Base-by-base conservation (phyloP, 345 rosid species). In the Crucihimalaya himalaica region DNA sequence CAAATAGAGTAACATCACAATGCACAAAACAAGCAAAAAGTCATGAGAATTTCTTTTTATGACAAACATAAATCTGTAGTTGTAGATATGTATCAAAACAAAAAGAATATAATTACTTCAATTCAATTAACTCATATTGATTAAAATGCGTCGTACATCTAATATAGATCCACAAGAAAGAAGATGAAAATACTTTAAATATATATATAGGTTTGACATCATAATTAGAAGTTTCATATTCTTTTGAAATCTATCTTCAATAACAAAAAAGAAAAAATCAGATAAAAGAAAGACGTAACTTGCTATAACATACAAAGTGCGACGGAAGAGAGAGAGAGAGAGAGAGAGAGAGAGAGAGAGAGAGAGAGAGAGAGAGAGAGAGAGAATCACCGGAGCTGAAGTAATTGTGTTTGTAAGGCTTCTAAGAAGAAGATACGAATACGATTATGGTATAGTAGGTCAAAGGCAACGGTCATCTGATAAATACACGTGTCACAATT, bases 1-100 rank as follows among this genome's bases (percentile, higher is more conserved):
- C 37, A 34, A 10, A 34, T 11, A 56, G 31, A 73, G 70, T 63
- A 64, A 64, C 64, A 55, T 57, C 56, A 63, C 63, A 6, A 73
- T 54, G 35, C 65, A 64, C 29, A 32, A 55, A 73, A 29, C 70
- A 52, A 52, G 53, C 57, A 50, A 29, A 54, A 72, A 6, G 6
- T 6, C 13, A 27, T 35, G 28, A 21, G 3, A 15, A 11, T 46
- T 64, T 21, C 64, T 29, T 45, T 21, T 54, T 32, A 43, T 34
- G 57, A 73, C 57, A 45, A 64, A 64, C 21, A 55, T 27, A 55
- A 14, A 8, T 28, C 42, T 28, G 5, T 13, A 68, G 13, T 15
- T 55, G 42, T 29, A 27, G 23, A 50, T 50, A n/a, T n/a, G 55
- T 50, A 50, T 15, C 28, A 21, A 10, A 10, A 50, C 1, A 4